Conservation (phyloP, 495 filamentous ascomycete genomes). For the Pseudoneurospora amorphoporcata region DNA sequence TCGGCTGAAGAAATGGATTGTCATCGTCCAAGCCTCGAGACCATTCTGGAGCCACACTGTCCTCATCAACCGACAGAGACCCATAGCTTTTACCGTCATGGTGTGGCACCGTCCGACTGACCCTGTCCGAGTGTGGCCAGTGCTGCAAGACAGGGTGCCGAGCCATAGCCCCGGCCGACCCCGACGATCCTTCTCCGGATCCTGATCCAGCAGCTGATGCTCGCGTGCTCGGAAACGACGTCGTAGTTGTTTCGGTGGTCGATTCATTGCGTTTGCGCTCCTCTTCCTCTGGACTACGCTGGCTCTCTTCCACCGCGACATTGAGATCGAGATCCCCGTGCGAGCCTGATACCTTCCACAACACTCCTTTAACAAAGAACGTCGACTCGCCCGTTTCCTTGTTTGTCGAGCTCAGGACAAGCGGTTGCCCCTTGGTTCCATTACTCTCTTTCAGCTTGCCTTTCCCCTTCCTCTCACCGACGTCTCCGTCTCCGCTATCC, state of each 20-base stretch:
- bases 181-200: not conserved
- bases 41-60: not conserved
- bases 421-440: not conserved
- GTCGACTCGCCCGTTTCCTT: not conserved
- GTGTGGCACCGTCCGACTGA: not conserved
- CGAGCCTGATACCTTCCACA: slow-evolving; percentile 2
- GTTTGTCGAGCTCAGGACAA: slow-evolving; percentile 1
- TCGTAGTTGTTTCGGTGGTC: not conserved
- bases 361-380: not conserved
- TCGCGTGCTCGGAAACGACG: slow-evolving; percentile 2
- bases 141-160: not conserved
- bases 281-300: not conserved
- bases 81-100: not conserved
- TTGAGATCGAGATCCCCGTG: not conserved
- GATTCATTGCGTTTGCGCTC: slow-evolving; percentile 2
- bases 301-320: not conserved
- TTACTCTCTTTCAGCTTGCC: not conserved
- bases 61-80: not conserved
- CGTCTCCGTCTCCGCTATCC: not conserved
- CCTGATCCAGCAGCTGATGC: not conserved
- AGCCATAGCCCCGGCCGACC: not conserved
- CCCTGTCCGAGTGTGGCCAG: not conserved
- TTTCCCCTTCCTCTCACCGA: not conserved
- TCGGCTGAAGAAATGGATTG: not conserved
- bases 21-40: not conserved